Conservation (phyloP, 371 early-diverging fungal genomes). For the Lichtheimia ramosa region DNA sequence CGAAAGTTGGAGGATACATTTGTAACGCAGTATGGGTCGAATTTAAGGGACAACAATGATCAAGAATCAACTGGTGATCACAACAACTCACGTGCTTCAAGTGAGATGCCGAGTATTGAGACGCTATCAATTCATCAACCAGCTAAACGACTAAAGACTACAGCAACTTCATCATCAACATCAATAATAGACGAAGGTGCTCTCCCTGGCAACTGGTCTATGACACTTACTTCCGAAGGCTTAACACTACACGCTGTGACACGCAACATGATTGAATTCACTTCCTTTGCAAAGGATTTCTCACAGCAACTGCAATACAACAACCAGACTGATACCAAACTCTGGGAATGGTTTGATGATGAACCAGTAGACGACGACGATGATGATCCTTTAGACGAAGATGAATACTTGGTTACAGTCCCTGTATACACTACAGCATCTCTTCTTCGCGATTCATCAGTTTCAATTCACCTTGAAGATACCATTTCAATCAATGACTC, state of each 20-base stretch:
- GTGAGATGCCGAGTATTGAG: slow-evolving; percentile 7
- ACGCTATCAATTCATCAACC: neutral
- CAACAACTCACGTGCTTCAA: slow-evolving; percentile 2
- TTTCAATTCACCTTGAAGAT: neutral
- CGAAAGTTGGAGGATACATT: slow-evolving; percentile 44
- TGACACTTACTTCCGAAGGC: slow-evolving; percentile 33
- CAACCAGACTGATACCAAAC: slow-evolving; percentile 24
- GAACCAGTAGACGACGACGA: slow-evolving; percentile 33
- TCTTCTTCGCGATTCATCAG: slow-evolving; percentile 4
- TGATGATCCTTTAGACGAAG: slow-evolving; percentile 32
- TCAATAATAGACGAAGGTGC: neutral
- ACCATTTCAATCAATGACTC: neutral
- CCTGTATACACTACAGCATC: slow-evolving; percentile 25
- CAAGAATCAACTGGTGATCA: neutral
- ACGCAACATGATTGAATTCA: slow-evolving; percentile 28
- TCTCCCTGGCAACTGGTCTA: slow-evolving; percentile 32
- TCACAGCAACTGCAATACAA: slow-evolving; percentile 31
- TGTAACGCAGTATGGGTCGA: slow-evolving; percentile 33
- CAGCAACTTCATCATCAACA: neutral
- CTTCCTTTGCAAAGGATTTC: slow-evolving; percentile 30
- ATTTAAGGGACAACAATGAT: slow-evolving; percentile 4
- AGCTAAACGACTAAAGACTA: neutral
- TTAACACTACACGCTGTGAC: slow-evolving; percentile 35
- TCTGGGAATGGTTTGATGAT: slow-evolving; percentile 13
- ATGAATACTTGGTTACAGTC: slow-evolving; percentile 39